Evolutionary conservation across 2,329 filamentous ascomycete species (phyloP), one percentile per base, ranked within the genome.

Genomic region (Neonectria neomacrospora): DNA sequence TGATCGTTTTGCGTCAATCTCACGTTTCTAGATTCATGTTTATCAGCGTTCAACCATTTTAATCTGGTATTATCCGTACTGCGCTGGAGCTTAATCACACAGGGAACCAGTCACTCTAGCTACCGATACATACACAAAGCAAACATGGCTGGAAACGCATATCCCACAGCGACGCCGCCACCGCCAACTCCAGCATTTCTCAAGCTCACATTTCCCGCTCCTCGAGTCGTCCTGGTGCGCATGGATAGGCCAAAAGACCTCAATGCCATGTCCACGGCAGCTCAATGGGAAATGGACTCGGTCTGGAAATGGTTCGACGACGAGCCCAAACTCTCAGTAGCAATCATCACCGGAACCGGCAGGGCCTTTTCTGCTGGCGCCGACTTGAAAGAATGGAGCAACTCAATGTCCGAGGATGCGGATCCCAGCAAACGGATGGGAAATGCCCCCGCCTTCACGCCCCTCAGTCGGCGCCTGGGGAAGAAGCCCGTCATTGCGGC

Each of bases 401-500:
- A 65, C 51, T 65, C 60, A 51, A 65, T 72, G 64, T 41, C 64
- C 1, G 50, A 56, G 12, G 64, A 61, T 28, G 64, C 64, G 10
- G 64, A 66, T 20, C 64, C 64, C 14, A 61, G 50, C 48, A 58
- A 58, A 12, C 61, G 61, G n/a, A 66, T 58, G 67, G 55, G 52
- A 37, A 65, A 67, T 61, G 51, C 57, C 37, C 66, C 70, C 1
- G 87, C 87, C 0, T 76, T 75, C 58, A 72, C 65, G 58, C 88
- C 86, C 0, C 72, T 90, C 14, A 86, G 83, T 42, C 78, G 84
- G 42, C 79, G 88, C 12, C 75, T 75, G 12, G 88, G 88, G 1
- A 88, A 86, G 78, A 88, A 88, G 74, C 86, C 86, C 1, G 80
- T 88, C 48, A 85, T 88, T 71, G 85, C 85, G 9, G 86, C 86